Evolutionary conservation across 169 alveolate genomes (phyloP), one percentile per base, ranked within the genome.

Genomic region (Cryptosporidium ryanae): DNA sequence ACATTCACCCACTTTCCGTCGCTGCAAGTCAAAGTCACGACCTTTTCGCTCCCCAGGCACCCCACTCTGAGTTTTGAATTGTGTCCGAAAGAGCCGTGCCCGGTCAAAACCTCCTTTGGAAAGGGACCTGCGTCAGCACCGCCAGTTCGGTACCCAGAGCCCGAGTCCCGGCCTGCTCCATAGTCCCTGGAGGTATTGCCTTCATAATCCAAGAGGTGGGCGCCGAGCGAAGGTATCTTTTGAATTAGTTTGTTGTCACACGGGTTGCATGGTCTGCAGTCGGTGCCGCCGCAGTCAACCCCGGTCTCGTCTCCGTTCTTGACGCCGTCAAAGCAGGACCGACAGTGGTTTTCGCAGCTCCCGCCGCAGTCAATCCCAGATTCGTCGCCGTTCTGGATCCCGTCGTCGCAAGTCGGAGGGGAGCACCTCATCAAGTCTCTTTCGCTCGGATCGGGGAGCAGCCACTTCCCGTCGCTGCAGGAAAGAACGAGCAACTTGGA

Each of bases 281-380:
- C 13, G 7, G 70, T 31, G 2, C 91, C 91, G 17, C 91, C 91
- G 52, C 91, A 83, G 15, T 83, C 91, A 1, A 83, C 25, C 32
- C 82, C 91, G 46, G 46, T 71, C 84, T 92, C 95, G 32, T 91
- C 93, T 2, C 90, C 91, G 25, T 92, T 91, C 27, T 44, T 38
- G 27, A 89, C 65, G 31, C 92, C 89, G 65, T 92, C 94, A 76
- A 64, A 67, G 66, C 95, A 92, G 32, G 91, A 44, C 17, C 90
- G 50, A 25, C 95, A 92, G n/a, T 48, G 63, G 18, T 82, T 63
- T 27, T 66, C 57, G 50, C 93, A 90, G 65, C 90, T 54, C 34
- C 92, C 95, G 21, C 95, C 95, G 64, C 95, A 92, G 32, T 66
- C 93, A 18, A 91, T 87, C 1, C 93, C 93, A 90, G 64, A 67